phyloP scores from a whole-genome alignment of 1,284 basidiomycete genomes.

The Ceratobasidium sp. region DNA sequence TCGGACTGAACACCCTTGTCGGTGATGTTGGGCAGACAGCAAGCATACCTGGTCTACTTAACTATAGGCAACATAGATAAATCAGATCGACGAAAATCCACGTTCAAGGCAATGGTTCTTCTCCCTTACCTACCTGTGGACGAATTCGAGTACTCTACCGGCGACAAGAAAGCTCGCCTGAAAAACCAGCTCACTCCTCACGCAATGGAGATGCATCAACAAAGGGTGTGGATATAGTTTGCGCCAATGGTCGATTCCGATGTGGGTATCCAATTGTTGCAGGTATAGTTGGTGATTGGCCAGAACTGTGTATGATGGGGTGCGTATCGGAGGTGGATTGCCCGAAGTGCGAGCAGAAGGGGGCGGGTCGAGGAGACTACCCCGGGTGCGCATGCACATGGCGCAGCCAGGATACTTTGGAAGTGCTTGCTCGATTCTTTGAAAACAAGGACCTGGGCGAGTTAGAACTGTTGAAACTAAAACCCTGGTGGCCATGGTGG shows the following conservation, averaged over 20 bases:
- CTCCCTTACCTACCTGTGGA: slow-evolving; percentile 45
- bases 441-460: not conserved
- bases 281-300: slow-evolving; percentile 51
- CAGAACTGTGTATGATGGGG: slow-evolving; percentile 50
- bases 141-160: not conserved
- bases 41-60: slow-evolving; percentile 47
- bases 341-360: slow-evolving; percentile 11
- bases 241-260: slow-evolving; percentile 44
- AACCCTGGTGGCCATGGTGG: slow-evolving; percentile 52
- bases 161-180: not conserved
- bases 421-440: not conserved
- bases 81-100: slow-evolving; percentile 16
- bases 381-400: not conserved
- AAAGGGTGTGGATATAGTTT: slow-evolving; percentile 46
- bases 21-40: slow-evolving; percentile 42
- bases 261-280: slow-evolving; percentile 47
- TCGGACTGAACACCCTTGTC: slow-evolving; percentile 47
- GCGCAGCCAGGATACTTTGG: not conserved
- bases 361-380: slow-evolving; percentile 15
- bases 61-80: slow-evolving; percentile 44
- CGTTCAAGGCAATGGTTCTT: slow-evolving; percentile 20
- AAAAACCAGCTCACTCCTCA: slow-evolving; percentile 49
- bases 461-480: not conserved
- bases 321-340: slow-evolving; percentile 41
- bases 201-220: slow-evolving; percentile 35